These are phyloP conservation scores for Micromonas commoda DNA, from an alignment of 139 green algal genomes.

Conservation along the genomic window DNA sequence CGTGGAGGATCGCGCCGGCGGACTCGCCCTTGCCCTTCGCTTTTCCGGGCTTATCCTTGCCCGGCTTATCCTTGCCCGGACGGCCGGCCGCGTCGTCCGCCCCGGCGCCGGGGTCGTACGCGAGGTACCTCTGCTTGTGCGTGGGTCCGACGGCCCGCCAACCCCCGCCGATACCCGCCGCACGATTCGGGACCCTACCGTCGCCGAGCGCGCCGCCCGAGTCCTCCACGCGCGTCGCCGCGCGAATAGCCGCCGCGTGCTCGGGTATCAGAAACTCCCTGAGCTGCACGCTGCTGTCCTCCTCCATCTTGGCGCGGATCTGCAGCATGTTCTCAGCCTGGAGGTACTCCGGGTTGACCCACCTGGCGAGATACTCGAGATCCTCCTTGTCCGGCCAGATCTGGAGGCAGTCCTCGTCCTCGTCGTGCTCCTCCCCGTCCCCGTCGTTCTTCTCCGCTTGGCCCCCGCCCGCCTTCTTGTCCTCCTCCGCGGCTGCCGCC, in stretches of 20 bases:
- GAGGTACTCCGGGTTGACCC: slow-evolving; percentile 73
- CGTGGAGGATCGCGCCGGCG: background rate
- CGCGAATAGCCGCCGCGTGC: slow-evolving; percentile 25
- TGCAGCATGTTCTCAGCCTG: slow-evolving; percentile 28
- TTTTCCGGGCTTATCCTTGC: slow-evolving; percentile 25
- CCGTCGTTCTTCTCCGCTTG: background rate
- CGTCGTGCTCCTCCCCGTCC: background rate
- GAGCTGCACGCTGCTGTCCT: slow-evolving; percentile 70
- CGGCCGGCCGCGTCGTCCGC: slow-evolving; percentile 14
- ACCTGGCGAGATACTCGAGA: slow-evolving; percentile 37
- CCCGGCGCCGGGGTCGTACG: slow-evolving; percentile 37
- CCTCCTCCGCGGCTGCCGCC: background rate
- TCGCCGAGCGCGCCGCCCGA: slow-evolving; percentile 42
- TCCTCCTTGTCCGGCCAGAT: slow-evolving; percentile 30
- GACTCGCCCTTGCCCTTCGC: background rate
- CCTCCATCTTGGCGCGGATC: slow-evolving; percentile 56
- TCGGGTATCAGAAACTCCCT: slow-evolving; percentile 49
- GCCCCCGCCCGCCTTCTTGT: slow-evolving; percentile 36
- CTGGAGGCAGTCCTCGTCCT: background rate
- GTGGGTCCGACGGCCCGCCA: slow-evolving; percentile 59
- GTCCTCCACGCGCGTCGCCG: slow-evolving; percentile 42
- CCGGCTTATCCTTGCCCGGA: slow-evolving; percentile 20
- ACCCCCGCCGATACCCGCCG: slow-evolving; percentile 41
- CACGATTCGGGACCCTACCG: slow-evolving; percentile 35
- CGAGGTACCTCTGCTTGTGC: slow-evolving; percentile 80